phyloP scores from a whole-genome alignment of 139 green algal species.

The Mesostigma viride region DNA sequence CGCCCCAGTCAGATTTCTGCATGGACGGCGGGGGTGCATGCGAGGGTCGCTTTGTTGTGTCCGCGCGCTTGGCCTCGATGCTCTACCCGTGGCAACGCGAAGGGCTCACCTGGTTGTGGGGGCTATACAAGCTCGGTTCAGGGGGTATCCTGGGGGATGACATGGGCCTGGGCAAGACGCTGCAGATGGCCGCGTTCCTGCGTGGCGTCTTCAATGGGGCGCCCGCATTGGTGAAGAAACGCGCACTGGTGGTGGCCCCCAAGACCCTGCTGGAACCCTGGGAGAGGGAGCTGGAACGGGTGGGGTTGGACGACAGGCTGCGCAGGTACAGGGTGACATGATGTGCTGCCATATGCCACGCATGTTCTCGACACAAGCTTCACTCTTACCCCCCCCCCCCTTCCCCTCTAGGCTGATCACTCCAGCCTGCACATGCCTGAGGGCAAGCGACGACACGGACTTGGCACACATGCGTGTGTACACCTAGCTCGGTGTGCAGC shows the following conservation, averaged over 20 bases:
- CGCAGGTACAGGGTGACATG: background rate
- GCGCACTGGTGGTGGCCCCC: slow-evolving; percentile 68
- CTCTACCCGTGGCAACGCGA: slow-evolving; percentile 58
- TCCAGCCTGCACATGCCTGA: background rate
- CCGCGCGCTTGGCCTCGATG: slow-evolving; percentile 21
- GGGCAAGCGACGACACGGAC: no score
- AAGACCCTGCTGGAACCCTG: slow-evolving; percentile 79
- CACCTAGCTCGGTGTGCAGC: no score
- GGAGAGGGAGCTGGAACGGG: slow-evolving; percentile 59
- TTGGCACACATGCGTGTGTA: no score
- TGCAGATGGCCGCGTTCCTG: slow-evolving; percentile 68
- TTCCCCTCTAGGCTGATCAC: no score
- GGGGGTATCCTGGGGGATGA: slow-evolving; percentile 75
- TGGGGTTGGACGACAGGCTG: background rate
- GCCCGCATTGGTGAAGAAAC: slow-evolving; percentile 23
- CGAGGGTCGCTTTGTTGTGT: slow-evolving; percentile 5
- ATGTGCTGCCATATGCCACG: background rate
- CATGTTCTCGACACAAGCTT: background rate
- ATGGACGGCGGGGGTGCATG: no score
- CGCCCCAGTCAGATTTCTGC: no score
- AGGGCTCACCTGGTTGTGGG: slow-evolving; percentile 71
- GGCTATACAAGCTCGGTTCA: slow-evolving; percentile 32
- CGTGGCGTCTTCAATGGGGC: slow-evolving; percentile 45
- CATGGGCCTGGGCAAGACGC: slow-evolving; percentile 69
- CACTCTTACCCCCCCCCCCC: background rate